Evolutionary conservation across 2,329 filamentous ascomycete species (phyloP).

Genomic region (Colletotrichum liaoningense): DNA sequence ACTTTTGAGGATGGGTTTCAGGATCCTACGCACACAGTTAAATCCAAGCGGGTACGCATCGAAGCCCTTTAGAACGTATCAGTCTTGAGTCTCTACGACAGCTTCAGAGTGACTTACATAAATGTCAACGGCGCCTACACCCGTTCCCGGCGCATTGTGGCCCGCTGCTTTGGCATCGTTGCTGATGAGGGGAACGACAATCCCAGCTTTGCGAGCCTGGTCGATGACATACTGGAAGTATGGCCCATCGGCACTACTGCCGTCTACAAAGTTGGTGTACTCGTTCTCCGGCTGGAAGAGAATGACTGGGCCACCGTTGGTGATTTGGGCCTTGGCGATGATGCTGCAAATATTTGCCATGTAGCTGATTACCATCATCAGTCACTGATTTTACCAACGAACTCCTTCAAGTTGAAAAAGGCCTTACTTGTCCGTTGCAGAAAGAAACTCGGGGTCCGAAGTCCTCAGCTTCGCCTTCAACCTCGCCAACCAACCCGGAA

Average conservation of each 20-base stretch:
- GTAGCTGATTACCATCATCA: conserved; percentile 56
- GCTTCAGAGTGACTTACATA: conserved; percentile 46
- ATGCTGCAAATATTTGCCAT: conserved; percentile 59
- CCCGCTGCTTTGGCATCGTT: conserved; percentile 76
- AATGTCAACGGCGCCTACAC: conserved; percentile 51
- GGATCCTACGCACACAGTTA: conserved; percentile 57
- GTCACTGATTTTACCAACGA: not conserved
- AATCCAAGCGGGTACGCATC: conserved; percentile 73
- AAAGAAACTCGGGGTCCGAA: conserved; percentile 68
- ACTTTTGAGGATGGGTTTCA: too few relatives aligned
- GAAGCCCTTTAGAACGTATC: conserved; percentile 46
- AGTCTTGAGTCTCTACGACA: not conserved
- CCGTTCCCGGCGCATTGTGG: conserved; percentile 73
- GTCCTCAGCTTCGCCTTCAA: conserved; percentile 75
- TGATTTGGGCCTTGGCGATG: conserved; percentile 83
- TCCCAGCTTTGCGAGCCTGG: conserved; percentile 74
- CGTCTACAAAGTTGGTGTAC: conserved; percentile 68
- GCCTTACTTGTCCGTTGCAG: conserved; percentile 73
- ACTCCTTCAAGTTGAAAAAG: not conserved
- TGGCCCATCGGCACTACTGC: conserved; percentile 63
- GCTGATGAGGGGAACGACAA: conserved; percentile 79
- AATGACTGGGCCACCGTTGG: conserved; percentile 84
- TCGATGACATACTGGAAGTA: conserved; percentile 80
- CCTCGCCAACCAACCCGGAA: conserved; percentile 82
- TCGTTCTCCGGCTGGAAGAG: conserved; percentile 87